Percentiles rank a stretch among this genome's conserved stretches.
phyloP scores from a whole-genome alignment of 257 asterid species.

The Solanum chilense region DNA sequence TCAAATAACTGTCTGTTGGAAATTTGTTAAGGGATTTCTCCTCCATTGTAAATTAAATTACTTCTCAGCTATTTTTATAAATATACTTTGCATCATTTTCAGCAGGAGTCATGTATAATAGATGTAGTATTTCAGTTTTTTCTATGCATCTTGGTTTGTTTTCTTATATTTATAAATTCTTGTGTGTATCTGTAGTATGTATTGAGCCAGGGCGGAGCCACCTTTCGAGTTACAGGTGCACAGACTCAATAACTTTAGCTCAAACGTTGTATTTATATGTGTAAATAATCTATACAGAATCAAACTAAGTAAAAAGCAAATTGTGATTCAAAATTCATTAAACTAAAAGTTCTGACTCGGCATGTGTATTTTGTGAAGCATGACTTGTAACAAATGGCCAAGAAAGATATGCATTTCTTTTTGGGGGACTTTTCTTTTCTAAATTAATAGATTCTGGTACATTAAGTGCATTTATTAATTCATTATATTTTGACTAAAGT shows the following conservation, averaged over 20 bases:
- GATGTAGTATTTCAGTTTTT: background rate
- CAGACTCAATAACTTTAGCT: background rate
- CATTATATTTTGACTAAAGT: background rate
- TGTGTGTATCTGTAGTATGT: background rate
- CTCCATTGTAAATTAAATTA: background rate
- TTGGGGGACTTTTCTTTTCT: background rate
- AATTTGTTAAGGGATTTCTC: background rate
- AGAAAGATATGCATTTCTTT: background rate
- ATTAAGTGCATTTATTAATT: background rate
- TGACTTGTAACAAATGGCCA: background rate
- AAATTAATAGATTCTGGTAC: background rate
- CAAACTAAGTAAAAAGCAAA: background rate
- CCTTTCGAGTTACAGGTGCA: accelerated
- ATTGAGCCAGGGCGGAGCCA: background rate
- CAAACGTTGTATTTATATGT: accelerated
- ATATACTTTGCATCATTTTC: background rate
- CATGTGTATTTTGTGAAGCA: background rate
- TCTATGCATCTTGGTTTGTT: background rate
- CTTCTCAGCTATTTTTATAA: background rate
- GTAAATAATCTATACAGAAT: background rate
- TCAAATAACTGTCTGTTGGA: background rate
- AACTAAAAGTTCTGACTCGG: background rate
- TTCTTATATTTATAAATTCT: no score
- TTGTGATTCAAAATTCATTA: background rate
- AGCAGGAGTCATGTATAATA: background rate